Percentiles rank a stretch among this genome's conserved stretches.
These are phyloP conservation scores for Aspergillus fumigatus DNA, from an alignment of 2,329 filamentous ascomycete species.

Conservation along the genomic window DNA sequence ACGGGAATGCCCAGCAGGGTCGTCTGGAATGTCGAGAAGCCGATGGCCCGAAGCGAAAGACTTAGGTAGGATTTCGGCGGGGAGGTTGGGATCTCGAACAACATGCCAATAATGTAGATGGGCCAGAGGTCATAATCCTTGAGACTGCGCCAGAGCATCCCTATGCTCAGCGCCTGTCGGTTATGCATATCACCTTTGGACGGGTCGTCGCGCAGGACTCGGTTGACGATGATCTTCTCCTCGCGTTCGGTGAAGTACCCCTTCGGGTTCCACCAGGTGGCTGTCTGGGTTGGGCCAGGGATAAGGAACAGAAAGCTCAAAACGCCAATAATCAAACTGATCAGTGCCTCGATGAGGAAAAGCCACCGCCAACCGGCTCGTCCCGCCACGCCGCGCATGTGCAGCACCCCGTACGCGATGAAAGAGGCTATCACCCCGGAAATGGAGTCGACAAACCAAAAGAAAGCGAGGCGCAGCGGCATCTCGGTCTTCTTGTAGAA, in stretches of 20 bases:
- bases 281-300: slow-evolving; percentile 41
- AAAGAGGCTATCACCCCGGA: slow-evolving; percentile 31
- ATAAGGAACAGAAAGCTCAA: slow-evolving; percentile 42
- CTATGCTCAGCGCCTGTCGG: slow-evolving; percentile 28
- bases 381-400: slow-evolving; percentile 39
- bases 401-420: slow-evolving; percentile 33
- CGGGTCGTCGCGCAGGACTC: slow-evolving; percentile 47
- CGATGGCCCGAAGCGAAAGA: too few relatives aligned
- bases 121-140: slow-evolving; percentile 38
- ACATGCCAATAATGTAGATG: slow-evolving; percentile 32
- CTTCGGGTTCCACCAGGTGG: slow-evolving; percentile 52
- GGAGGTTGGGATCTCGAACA: slow-evolving; percentile 37
- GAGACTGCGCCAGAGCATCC: slow-evolving; percentile 29
- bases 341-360: slow-evolving; percentile 42
- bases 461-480: slow-evolving; percentile 33
- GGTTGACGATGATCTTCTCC: slow-evolving; percentile 59
- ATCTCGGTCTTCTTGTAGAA: slow-evolving; percentile 35
- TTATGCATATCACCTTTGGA: slow-evolving; percentile 34
- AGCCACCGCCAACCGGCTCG: slow-evolving; percentile 42
- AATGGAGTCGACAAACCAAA: slow-evolving; percentile 34
- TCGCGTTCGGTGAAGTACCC: slow-evolving; percentile 61
- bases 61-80: slow-evolving; percentile 46
- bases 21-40: slow-evolving; percentile 19
- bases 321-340: slow-evolving; percentile 42
- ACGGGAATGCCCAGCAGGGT: slow-evolving; percentile 29